Conservation (phyloP, 2,329 filamentous ascomycete genomes). For the Elsinoe necatrix region DNA sequence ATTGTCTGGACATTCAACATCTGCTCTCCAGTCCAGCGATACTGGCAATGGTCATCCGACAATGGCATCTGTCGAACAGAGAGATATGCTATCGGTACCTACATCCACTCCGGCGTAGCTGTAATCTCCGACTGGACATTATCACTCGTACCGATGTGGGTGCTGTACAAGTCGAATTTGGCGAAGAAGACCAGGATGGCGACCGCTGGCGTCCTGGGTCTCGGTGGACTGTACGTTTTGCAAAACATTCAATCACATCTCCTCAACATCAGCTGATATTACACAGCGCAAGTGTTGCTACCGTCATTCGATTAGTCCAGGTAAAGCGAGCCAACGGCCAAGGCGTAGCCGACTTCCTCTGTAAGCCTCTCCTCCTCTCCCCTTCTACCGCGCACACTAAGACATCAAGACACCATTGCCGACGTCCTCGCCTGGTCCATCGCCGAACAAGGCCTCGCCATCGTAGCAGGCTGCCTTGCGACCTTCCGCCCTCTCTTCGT, state of each 20-base stretch:
- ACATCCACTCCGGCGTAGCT: constrained; percentile 3
- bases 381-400: no score
- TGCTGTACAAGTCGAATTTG: constrained; percentile 6
- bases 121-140: constrained; percentile 12
- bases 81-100: constrained; percentile 1
- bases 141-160: constrained; percentile 5
- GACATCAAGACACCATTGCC: constrained; percentile 9
- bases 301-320: background rate
- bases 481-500: constrained; percentile 9
- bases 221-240: constrained; percentile 1
- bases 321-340: background rate
- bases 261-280: background rate
- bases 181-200: constrained; percentile 1
- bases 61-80: background rate
- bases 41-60: constrained; percentile 6
- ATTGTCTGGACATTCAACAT: constrained; percentile 10
- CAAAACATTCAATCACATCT: background rate
- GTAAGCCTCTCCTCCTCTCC: background rate
- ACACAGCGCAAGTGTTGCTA: constrained; percentile 8
- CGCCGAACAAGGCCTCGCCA: constrained; percentile 7
- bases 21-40: constrained; percentile 1
- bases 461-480: constrained; percentile 8
- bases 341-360: constrained; percentile 7
- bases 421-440: constrained; percentile 14
- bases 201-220: background rate